phyloP scores from a whole-genome alignment of 345 rosid genomes.

The Murraya paniculata region DNA sequence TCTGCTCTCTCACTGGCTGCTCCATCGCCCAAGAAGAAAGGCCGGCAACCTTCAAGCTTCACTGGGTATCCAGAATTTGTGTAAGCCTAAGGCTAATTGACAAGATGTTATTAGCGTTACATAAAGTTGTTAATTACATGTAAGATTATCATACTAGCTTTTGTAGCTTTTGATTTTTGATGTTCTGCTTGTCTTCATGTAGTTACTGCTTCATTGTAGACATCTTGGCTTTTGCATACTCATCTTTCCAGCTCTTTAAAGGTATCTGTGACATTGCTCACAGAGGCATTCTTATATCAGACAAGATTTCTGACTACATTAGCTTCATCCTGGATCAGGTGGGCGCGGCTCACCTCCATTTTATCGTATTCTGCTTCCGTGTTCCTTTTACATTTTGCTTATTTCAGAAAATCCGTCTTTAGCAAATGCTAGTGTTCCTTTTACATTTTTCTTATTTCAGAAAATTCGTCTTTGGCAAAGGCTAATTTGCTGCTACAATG shows the following conservation, averaged over 20 bases:
- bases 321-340: conserved; percentile 77
- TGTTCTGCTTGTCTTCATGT: conserved; percentile 10
- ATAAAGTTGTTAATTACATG: not conserved
- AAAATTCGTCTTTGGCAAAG: not conserved
- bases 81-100: conserved; percentile 34
- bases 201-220: conserved; percentile 66
- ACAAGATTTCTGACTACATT: conserved; percentile 53
- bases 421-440: not conserved
- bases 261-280: conserved; percentile 63
- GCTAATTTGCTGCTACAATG: conserved; percentile 4
- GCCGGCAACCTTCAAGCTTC: conserved; percentile 42
- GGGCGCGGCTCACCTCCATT: not conserved
- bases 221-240: conserved; percentile 45
- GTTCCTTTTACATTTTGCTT: not conserved
- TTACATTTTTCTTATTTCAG: not conserved
- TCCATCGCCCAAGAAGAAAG: conserved; percentile 29
- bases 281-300: conserved; percentile 64
- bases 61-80: conserved; percentile 42
- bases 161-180: not conserved
- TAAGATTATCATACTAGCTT: not conserved
- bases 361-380: not conserved
- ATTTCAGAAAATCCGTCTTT: not conserved
- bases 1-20: conserved; percentile 61
- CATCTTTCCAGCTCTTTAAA: conserved; percentile 68
- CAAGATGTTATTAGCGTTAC: not conserved